Evolutionary conservation across 495 filamentous ascomycete genomes (phyloP), one percentile per base, ranked within the genome.

Genomic region (Cetradonia linearis): DNA sequence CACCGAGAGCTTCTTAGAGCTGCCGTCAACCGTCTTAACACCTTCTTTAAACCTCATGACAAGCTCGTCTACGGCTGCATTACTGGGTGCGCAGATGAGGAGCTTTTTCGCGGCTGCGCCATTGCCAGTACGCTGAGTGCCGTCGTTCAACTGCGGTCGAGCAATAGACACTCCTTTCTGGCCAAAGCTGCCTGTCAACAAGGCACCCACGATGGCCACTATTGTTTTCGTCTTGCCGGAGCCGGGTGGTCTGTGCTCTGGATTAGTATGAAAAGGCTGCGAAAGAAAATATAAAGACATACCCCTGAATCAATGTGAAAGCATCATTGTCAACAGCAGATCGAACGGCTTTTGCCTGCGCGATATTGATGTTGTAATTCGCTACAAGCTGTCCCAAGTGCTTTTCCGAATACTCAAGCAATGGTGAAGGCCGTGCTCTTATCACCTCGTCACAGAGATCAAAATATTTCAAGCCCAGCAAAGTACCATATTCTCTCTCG

Each of bases 161-260:
- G 70, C 70, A 52, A 84, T 77, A 38, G 76, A 65, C 5, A 78
- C 75, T 9, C 77, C 79, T 59, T 74, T 57, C 70, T 78, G 66
- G 62, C 64, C 68, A 70, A 90, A 74, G n/a, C 66, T 74, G 48
- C 78, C 77, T 5, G 82, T 89, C 14, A 98, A 67, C 9, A 97
- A 76, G 62, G 89, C 88, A 47, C 93, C 93, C 16, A 96, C 89
- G 74, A 97, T 95, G 50, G 92, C 93, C 61, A 95, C 82, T 58
- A 98, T 97, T 0, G 93, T 98, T 70, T 97, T 98, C 0, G 93
- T 98, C 73, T 98, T 98, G 67, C 93, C 93, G 5, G 92, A 93
- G 67, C 93, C 93, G 2, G 93, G 93, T 54, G 93, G 94, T 44
- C 80, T 82, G 55, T 40, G 14, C 3, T 25, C 25, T 20, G 42